Conservation (phyloP, 768 basidiomycete genomes). For the Tremella yokohamensis region DNA sequence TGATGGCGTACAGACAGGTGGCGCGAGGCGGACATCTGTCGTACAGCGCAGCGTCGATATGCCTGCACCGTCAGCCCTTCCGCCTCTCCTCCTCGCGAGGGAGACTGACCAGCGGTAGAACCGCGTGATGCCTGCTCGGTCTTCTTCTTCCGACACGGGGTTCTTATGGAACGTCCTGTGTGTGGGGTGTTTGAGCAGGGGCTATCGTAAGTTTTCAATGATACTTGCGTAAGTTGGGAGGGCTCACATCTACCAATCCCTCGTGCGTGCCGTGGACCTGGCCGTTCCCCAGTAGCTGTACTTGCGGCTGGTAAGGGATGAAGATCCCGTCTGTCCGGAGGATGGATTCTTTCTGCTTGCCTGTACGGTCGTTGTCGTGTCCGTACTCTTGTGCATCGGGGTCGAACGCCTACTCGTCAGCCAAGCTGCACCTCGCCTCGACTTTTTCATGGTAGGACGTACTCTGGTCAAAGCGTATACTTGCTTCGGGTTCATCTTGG, state of each 20-base stretch:
- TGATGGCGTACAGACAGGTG: conserved; percentile 5
- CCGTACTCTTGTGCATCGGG: conserved; percentile 8
- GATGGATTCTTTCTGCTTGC: background rate
- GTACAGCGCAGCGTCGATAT: conserved; percentile 15
- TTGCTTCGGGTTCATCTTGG: too few relatives aligned
- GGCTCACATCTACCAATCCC: background rate
- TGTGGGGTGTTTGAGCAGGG: conserved; percentile 7
- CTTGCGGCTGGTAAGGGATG: conserved; percentile 13
- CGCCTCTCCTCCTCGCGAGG: too few relatives aligned
- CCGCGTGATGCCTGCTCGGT: conserved; percentile 7
- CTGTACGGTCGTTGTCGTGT: conserved; percentile 10
- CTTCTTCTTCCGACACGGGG: conserved; percentile 3
- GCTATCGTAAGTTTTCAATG: conserved; percentile 5
- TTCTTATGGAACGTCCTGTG: conserved; percentile 10
- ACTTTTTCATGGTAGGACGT: too few relatives aligned
- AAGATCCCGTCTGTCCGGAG: conserved; percentile 8
- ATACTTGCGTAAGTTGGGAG: background rate
- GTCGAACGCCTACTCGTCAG: conserved; percentile 3
- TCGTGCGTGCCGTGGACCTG: background rate
- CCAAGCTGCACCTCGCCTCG: too few relatives aligned
- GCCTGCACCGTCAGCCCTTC: background rate
- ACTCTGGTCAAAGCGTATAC: too few relatives aligned
- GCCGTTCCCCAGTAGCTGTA: conserved; percentile 11
- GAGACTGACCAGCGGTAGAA: conserved; percentile 15
- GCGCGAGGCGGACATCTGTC: conserved; percentile 5